These are phyloP conservation scores for Pseudozyma pruni DNA, from an alignment of 1,284 basidiomycete genomes.

Conservation along the genomic window DNA sequence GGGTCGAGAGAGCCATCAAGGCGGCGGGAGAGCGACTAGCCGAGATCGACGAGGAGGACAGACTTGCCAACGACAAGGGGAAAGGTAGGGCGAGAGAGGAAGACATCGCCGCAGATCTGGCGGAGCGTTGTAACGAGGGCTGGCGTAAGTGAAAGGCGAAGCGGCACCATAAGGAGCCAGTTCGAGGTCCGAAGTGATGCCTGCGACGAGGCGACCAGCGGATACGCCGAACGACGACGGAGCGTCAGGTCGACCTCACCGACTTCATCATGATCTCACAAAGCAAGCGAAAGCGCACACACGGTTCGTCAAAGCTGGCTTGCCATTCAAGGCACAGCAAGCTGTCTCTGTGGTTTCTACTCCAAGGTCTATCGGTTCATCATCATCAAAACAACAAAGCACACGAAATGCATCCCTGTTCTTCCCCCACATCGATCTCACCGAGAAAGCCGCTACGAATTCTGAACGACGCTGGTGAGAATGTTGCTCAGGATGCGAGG, in stretches of 20 bases:
- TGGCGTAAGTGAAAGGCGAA: background rate
- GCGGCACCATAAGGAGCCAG: background rate
- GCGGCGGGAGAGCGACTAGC: constrained; percentile 19
- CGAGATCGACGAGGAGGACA: constrained; percentile 34
- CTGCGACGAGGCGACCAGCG: too few relatives aligned
- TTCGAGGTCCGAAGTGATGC: too few relatives aligned
- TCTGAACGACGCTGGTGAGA: constrained; percentile 57
- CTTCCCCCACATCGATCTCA: too few relatives aligned
- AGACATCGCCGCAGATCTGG: constrained; percentile 18
- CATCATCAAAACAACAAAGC: background rate
- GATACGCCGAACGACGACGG: too few relatives aligned
- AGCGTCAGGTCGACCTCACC: background rate
- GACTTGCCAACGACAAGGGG: constrained; percentile 6
- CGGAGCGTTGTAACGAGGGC: background rate
- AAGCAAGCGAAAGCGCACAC: too few relatives aligned
- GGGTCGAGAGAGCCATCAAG: constrained; percentile 17
- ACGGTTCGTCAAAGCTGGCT: too few relatives aligned
- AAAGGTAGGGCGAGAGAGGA: constrained; percentile 30
- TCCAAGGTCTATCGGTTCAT: too few relatives aligned
- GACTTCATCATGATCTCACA: too few relatives aligned
- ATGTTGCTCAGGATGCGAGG: constrained; percentile 61
- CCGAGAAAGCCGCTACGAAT: too few relatives aligned
- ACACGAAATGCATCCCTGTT: background rate
- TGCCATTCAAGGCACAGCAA: too few relatives aligned
- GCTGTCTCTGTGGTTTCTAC: too few relatives aligned